Conservation (phyloP, 2,329 filamentous ascomycete species). For the Truncatella angustata region DNA sequence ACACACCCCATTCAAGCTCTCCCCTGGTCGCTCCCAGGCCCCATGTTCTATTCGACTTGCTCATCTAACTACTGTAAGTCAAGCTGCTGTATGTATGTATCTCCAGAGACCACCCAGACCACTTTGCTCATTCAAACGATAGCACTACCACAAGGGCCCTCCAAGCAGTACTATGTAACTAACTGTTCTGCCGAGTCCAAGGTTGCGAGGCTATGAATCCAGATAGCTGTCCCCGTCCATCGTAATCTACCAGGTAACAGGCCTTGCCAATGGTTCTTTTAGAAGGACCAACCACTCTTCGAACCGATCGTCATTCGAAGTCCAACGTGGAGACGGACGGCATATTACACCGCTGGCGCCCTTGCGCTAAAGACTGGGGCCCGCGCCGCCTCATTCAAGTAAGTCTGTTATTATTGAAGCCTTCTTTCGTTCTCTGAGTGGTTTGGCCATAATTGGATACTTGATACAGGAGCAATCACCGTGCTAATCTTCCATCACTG, state of each 20-base stretch:
- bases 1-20: conserved; percentile 7
- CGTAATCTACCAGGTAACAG: too few species aligned
- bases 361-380: conserved; percentile 3
- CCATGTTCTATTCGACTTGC: conserved; percentile 1
- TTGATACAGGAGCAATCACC: too few species aligned
- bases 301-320: conserved; percentile 1
- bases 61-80: not conserved
- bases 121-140: too few species aligned
- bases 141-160: too few species aligned
- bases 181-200: too few species aligned
- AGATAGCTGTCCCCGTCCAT: not conserved
- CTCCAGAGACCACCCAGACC: too few species aligned
- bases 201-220: not conserved
- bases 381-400: conserved; percentile 6
- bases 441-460: not conserved
- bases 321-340: not conserved
- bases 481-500: too few species aligned
- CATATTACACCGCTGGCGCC: conserved; percentile 1
- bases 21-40: conserved; percentile 2
- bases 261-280: too few species aligned
- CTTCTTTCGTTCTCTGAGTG: too few species aligned
- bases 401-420: conserved; percentile 2
- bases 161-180: too few species aligned
- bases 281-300: not conserved
- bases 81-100: too few species aligned